Evolutionary conservation across 2,329 filamentous ascomycete genomes (phyloP).

Genomic region (Aspergillus bombycis): DNA sequence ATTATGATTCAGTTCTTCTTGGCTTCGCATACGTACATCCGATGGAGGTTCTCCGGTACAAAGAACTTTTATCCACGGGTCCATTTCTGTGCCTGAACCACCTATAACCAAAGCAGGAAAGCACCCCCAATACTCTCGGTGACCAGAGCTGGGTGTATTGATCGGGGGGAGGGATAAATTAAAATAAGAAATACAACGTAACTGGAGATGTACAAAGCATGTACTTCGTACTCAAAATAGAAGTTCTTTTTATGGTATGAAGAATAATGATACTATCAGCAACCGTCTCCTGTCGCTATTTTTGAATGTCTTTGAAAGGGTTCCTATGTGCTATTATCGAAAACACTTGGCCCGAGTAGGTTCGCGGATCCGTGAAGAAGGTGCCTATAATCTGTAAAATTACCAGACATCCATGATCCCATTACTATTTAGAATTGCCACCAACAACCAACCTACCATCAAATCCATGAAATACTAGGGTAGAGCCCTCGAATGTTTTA

Average conservation of each 20-base stretch:
- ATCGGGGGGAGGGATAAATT: neutral
- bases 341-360: neutral
- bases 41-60: neutral
- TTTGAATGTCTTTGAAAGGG: neutral
- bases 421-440: neutral
- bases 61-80: conserved; percentile 2
- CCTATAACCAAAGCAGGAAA: neutral
- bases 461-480: neutral
- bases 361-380: neutral
- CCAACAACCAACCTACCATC: neutral
- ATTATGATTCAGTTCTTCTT: conserved; percentile 9
- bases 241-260: neutral
- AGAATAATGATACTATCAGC: neutral
- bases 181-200: neutral
- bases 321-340: neutral
- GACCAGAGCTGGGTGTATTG: neutral
- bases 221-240: neutral
- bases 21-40: neutral
- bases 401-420: neutral
- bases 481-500: neutral
- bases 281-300: neutral
- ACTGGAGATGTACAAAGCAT: neutral
- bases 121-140: neutral
- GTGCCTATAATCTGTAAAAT: neutral
- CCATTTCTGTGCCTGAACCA: conserved; percentile 1